Evolutionary conservation across 1,284 basidiomycete genomes (phyloP), one percentile per base, ranked within the genome.

Genomic region (Trametes polyzona): DNA sequence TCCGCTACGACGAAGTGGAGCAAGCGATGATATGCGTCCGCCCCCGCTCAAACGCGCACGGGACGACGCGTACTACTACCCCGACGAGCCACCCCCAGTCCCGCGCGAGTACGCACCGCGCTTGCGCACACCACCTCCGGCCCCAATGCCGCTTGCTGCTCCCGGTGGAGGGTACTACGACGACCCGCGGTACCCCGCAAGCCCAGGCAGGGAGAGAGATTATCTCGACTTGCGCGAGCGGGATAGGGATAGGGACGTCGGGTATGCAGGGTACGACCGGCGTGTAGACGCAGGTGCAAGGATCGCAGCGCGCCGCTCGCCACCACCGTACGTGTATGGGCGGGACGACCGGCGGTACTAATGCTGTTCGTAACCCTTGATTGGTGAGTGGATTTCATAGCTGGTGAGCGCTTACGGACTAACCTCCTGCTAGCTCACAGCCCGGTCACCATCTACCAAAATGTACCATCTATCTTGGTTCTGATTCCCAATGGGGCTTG

Each of bases 51-150:
- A 75, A 61, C 65, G 73, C 4, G 51, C 68, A 12, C 65, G 73
- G 2, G 73, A 72, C 16, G 73, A 73, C 19, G 50, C 59, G 12
- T 70, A 68, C 27, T 71, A 71, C 58, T 71, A 68, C 32, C 29
- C 67, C 2, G 52, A 57, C 37, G 62, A 66, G 12, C 46, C 57
- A 6, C 54, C 58, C 17, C 40, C 39, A 14, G 53, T 36, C 11
- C 51, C 59, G 16, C 21, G 41, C 4, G 58, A 68, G 41, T 65
- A 64, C 43, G 42, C 61, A 8, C 59, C 65, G 9, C 61, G 65
- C 17, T 19, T 62, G 43, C 66, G 66, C n/a, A 55, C 61, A 16
- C 65, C 67, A 12, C 62, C 63, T 3, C 52, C 63, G 54, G 40
- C 57, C n/a, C 41, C n/a, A n/a, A n/a, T n/a, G n/a, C n/a, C n/a